Evolutionary conservation across 176 grass and related monocot species (phyloP), one percentile per base, ranked within the genome.

Genomic region (Oryza glaberrima): DNA sequence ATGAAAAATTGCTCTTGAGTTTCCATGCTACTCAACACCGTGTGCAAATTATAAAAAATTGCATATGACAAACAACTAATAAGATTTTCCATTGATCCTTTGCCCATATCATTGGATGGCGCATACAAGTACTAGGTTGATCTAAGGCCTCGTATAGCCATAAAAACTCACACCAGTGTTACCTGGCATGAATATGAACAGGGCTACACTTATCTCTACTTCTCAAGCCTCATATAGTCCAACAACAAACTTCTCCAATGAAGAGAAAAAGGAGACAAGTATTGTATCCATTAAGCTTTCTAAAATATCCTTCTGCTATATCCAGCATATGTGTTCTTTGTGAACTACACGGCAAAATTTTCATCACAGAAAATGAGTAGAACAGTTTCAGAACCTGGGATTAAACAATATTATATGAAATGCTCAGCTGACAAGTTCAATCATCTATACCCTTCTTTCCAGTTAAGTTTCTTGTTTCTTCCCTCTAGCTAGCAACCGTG

Each of bases 1-100:
- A 82, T 67, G 16, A 76, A 72, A 41, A 9, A 84, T 16, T 40
- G 75, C 54, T 70, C 61, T 43, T 75, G 40, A 83, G 80, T 70
- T 71, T 73, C 73, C 46, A 43, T 16, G 67, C 30, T 69, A 75
- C 25, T 35, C 54, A 81, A 3, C 28, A 74, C 40, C 28, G 2
- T 43, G 20, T 71, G 65, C 48, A 49, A 69, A 65, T 45, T 77
- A 60, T 54, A 77, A 35, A 90, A 69, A 70, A 61, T 49, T 45
- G 48, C 17, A 84, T 41, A 73, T 77, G 35, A 58, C 14, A 76
- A 77, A 63, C 1, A 81, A 22, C 17, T 41, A 44, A 0, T 14
- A 52, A 15, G 16, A 67, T 68, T 67, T 35, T 84, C 4, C 63
- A 67, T 68, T 36, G 9, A 69, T 75, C 9, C 23, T 66, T 81